Conservation (phyloP, 345 rosid genomes). For the Combretum micranthum region DNA sequence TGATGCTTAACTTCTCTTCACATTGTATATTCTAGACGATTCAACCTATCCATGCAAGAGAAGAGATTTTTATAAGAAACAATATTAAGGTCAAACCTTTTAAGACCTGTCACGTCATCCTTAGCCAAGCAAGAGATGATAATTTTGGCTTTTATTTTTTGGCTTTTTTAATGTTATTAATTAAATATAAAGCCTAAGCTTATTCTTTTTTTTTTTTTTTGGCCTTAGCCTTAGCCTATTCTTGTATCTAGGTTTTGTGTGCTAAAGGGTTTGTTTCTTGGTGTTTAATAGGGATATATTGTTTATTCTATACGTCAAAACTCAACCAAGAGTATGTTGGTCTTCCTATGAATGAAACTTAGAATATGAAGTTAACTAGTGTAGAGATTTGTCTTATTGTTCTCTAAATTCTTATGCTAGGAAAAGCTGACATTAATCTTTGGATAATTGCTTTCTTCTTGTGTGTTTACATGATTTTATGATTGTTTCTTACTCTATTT, state of each 20-base stretch:
- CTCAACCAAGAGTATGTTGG: slow-evolving; percentile 76
- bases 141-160: not conserved
- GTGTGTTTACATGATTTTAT: too few relatives aligned
- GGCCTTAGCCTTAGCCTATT: not conserved
- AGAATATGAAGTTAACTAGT: slow-evolving; percentile 73
- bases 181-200: too few relatives aligned
- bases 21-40: slow-evolving; percentile 8
- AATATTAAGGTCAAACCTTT: slow-evolving; percentile 91
- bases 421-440: too few relatives aligned
- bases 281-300: slow-evolving; percentile 60
- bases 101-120: slow-evolving; percentile 81
- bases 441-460: too few relatives aligned
- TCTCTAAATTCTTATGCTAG: not conserved
- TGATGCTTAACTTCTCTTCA: slow-evolving; percentile 9
- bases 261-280: not conserved
- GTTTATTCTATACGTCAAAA: slow-evolving; percentile 71
- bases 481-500: too few relatives aligned
- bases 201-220: too few relatives aligned
- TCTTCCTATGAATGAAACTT: slow-evolving; percentile 59
- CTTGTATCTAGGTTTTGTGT: not conserved
- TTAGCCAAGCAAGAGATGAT: slow-evolving; percentile 56
- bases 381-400: slow-evolving; percentile 55
- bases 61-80: slow-evolving; percentile 63
- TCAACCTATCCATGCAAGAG: slow-evolving; percentile 47
- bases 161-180: not conserved